Conservation (phyloP, 164 flowering plant genomes). For the Magnolia changhungtana region DNA sequence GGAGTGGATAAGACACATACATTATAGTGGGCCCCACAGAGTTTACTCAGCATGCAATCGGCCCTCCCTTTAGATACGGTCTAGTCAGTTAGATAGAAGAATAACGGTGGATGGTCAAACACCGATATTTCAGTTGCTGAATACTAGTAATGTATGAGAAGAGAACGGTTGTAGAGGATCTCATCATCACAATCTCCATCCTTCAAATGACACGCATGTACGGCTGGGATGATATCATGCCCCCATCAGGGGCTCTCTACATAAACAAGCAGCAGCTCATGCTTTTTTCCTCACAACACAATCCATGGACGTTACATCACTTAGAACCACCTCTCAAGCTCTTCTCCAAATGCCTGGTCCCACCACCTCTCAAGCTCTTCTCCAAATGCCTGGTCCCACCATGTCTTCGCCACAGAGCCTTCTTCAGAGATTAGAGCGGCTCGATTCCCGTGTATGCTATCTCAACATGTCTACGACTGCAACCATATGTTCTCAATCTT, state of each 20-base stretch:
- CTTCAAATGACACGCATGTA: neutral
- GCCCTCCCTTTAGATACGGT: neutral
- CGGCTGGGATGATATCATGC: no score
- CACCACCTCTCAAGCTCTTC: neutral
- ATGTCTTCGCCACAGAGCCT: neutral
- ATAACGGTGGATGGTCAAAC: neutral
- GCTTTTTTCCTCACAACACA: no score
- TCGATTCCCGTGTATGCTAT: conserved; percentile 1
- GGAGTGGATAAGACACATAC: no score
- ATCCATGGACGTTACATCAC: no score
- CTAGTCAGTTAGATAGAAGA: neutral
- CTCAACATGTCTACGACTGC: neutral
- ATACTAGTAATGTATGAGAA: neutral
- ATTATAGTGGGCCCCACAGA: no score
- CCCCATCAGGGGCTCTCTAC: no score
- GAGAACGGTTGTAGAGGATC: neutral
- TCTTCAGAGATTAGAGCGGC: conserved; percentile 9
- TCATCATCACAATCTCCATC: neutral
- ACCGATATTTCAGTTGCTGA: neutral
- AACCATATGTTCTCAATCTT: neutral
- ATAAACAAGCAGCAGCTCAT: no score
- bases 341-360: neutral
- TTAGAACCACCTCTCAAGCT: no score
- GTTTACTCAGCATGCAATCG: no score
- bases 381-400: neutral